Evolutionary conservation across 495 filamentous ascomycete genomes (phyloP), one percentile per base, ranked within the genome.

Genomic region (Penicillium verhagenii): DNA sequence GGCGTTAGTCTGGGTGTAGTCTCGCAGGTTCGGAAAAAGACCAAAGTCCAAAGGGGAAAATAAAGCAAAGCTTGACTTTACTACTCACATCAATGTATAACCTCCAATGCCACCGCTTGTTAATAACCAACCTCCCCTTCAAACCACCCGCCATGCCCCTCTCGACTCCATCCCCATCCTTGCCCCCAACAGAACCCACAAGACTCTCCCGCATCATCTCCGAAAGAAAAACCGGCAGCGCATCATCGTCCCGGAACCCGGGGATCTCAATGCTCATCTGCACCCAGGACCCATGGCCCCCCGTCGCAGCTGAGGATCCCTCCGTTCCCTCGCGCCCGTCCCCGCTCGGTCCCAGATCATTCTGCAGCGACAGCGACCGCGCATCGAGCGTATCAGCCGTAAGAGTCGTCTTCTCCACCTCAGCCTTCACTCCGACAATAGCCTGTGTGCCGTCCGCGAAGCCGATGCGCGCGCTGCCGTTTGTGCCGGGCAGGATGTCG

Each of bases 401-500:
- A 8, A 72, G 50, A 14, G 62, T 55, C 9, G 85, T 88, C 69
- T 79, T 82, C 73, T 96, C 90, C 6, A 97, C 89, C 69, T 97
- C 93, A 3, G 86, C 91, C 70, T 97, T 97, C 45, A 97, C 86
- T 28, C 94, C 94, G 19, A 96, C 93, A 54, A 97, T 86, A 6
- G 92, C 94, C 72, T 98, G 93, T 2, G 89, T 93, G 39, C 95
- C 95, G 67, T 97, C 94, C 11, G 91, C 89, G 70, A 96, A 96
- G 52, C 92, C 93, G 42, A 98, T 83, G 35, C 95, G 85, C 54
- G 94, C 92, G 72, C 88, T 92, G 44, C 95, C 94, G 68, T 97
- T 96, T 21, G 92, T 85, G 47, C 84, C 83, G 0, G 95, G 92
- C 0, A 98, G 83, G 47, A 97, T 90, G 35, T 88, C 88, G 6